Percentiles rank a stretch among this genome's conserved stretches.
phyloP scores from a whole-genome alignment of 1,284 basidiomycete genomes.

The Ustilago loliicola region DNA sequence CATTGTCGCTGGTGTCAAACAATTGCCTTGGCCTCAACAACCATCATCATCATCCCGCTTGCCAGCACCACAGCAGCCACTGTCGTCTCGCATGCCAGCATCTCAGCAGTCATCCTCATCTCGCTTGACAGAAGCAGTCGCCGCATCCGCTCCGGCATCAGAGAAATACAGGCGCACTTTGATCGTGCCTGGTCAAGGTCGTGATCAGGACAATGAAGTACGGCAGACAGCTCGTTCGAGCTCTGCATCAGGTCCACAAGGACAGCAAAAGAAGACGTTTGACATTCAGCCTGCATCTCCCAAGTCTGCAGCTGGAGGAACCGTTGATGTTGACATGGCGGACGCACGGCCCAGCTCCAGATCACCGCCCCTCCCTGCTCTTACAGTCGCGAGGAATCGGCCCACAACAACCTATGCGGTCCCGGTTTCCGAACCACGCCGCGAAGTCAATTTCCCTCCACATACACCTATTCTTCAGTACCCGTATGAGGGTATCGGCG shows the following conservation, averaged over 20 bases:
- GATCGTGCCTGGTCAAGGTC: conserved; percentile 26
- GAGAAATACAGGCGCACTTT: conserved; percentile 10
- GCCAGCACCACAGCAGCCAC: neutral
- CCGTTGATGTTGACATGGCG: conserved; percentile 15
- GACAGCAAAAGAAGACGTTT: conserved; percentile 24
- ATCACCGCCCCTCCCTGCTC: conserved; percentile 7
- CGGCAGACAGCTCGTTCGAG: neutral
- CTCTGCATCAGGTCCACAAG: neutral
- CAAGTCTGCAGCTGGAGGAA: conserved; percentile 1
- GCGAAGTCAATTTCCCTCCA: neutral
- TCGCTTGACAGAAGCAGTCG: neutral
- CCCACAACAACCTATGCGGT: neutral
- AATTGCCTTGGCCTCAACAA: conserved; percentile 10
- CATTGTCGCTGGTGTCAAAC: conserved; percentile 2
- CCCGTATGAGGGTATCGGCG: conserved; percentile 53
- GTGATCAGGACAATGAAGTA: neutral
- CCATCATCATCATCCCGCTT: neutral
- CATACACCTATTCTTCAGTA: conserved; percentile 48
- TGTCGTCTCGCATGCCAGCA: neutral
- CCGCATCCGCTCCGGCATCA: conserved; percentile 1
- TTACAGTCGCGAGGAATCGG: conserved; percentile 13
- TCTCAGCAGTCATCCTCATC: neutral
- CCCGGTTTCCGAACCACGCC: conserved; percentile 11
- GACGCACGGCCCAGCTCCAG: conserved; percentile 1
- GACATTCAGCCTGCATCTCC: conserved; percentile 37